Conservation (phyloP, 495 filamentous ascomycete species). For the Neurospora hispaniola region DNA sequence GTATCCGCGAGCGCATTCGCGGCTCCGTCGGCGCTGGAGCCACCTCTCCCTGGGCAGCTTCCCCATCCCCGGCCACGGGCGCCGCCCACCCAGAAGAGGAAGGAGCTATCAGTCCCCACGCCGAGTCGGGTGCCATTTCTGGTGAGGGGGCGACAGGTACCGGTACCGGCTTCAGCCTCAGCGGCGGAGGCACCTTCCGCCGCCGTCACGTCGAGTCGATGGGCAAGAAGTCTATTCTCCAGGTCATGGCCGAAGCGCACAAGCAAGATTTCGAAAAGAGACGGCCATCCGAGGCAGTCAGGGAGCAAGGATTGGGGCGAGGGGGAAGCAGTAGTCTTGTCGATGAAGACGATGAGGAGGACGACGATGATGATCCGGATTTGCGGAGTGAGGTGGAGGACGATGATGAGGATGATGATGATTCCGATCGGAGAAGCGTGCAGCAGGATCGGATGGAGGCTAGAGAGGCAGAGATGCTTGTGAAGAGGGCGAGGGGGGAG, state of each 20-base stretch:
- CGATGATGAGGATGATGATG: conserved; percentile 22
- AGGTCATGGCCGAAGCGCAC: conserved; percentile 62
- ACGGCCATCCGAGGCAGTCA: conserved; percentile 32
- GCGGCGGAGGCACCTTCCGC: conserved; percentile 23
- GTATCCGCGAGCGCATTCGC: not conserved
- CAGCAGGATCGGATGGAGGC: conserved; percentile 16
- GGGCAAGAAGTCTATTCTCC: conserved; percentile 41
- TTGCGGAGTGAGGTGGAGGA: conserved; percentile 11
- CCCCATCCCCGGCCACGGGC: not conserved
- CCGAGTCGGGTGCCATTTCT: not conserved
- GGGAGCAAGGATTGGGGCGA: not conserved
- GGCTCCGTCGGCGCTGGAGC: not conserved
- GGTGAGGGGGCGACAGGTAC: not conserved
- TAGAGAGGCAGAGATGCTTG: conserved; percentile 7
- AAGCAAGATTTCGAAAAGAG: conserved; percentile 80
- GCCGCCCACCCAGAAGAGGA: not conserved
- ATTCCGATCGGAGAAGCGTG: conserved; percentile 17
- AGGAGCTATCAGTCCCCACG: not conserved
- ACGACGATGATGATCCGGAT: conserved; percentile 4
- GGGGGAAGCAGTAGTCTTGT: not conserved
- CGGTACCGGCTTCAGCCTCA: not conserved
- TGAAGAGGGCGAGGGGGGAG: conserved; percentile 1
- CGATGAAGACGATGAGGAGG: conserved; percentile 2
- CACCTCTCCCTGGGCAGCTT: not conserved
- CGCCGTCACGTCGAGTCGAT: conserved; percentile 17